Conservation (phyloP, 768 basidiomycete genomes). For the Mycena chlorophos region DNA sequence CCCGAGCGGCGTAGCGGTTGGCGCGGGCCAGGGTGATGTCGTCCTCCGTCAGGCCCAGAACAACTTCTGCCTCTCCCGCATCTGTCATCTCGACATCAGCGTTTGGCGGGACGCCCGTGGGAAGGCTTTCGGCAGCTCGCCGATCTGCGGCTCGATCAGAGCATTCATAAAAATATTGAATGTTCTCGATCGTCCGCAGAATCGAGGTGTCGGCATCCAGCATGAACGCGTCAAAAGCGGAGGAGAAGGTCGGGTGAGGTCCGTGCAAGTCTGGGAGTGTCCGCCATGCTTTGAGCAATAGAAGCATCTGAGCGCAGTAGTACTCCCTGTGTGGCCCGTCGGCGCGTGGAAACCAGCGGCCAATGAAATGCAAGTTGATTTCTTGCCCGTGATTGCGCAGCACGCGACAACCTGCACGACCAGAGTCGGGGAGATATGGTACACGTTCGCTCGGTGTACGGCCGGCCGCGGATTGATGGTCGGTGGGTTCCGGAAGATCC, state of each 20-base stretch:
- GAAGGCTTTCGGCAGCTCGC: too few relatives aligned
- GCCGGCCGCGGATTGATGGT: too few relatives aligned
- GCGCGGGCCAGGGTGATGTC: too few relatives aligned
- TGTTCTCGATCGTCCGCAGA: slow-evolving; percentile 26
- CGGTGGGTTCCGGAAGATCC: too few relatives aligned
- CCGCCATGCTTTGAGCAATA: slow-evolving; percentile 38
- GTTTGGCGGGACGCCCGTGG: too few relatives aligned
- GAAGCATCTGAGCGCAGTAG: slow-evolving; percentile 34
- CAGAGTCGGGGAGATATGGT: slow-evolving; percentile 23
- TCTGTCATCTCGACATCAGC: too few relatives aligned
- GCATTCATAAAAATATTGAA: slow-evolving; percentile 38
- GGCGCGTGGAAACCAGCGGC: slow-evolving; percentile 29
- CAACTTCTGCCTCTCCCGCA: too few relatives aligned
- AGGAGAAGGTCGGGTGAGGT: slow-evolving; percentile 17
- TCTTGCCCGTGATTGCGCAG: slow-evolving; percentile 29
- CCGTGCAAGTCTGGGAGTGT: slow-evolving; percentile 25
- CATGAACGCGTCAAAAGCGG: slow-evolving; percentile 24
- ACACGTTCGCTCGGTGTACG: slow-evolving; percentile 23
- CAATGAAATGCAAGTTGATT: slow-evolving; percentile 34
- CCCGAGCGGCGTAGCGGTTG: too few relatives aligned
- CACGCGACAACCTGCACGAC: slow-evolving; percentile 20
- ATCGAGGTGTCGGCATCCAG: neutral
- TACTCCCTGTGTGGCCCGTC: slow-evolving; percentile 19
- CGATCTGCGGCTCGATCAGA: slow-evolving; percentile 11
- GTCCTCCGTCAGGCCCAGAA: too few relatives aligned